These are phyloP conservation scores for Glycine soja DNA, from an alignment of 306 rosid genomes.

Conservation along the genomic window DNA sequence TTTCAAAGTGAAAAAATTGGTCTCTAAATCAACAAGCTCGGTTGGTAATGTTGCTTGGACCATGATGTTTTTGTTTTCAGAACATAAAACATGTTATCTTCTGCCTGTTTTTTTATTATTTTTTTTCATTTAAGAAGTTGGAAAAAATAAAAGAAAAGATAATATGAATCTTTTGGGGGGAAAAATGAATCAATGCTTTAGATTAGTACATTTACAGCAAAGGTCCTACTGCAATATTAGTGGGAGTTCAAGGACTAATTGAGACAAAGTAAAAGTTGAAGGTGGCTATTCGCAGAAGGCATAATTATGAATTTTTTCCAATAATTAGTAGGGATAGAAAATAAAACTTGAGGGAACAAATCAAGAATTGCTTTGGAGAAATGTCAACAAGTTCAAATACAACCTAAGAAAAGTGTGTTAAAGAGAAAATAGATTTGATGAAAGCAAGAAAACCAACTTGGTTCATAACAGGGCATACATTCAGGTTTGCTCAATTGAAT, in stretches of 20 bases:
- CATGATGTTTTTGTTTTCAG: neutral
- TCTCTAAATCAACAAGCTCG: neutral
- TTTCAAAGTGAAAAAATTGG: constrained; percentile 4
- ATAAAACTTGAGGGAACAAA: too few relatives aligned
- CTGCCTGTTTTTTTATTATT: too few relatives aligned
- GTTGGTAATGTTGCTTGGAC: neutral
- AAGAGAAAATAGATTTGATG: too few relatives aligned
- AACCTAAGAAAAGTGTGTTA: too few relatives aligned
- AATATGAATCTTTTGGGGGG: neutral
- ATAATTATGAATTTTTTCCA: too few relatives aligned
- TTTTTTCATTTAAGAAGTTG: neutral
- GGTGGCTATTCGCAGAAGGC: too few relatives aligned
- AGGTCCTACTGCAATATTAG: neutral
- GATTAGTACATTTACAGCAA: neutral
- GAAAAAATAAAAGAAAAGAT: neutral
- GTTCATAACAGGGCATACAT: constrained; percentile 14
- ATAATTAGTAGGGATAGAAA: too few relatives aligned
- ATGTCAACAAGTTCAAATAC: too few relatives aligned
- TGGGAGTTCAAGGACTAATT: too few relatives aligned
- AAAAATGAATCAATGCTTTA: neutral
- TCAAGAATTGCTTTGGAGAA: too few relatives aligned
- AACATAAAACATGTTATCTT: neutral
- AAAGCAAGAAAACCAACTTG: constrained; percentile 8
- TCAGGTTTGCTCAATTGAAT: constrained; percentile 32
- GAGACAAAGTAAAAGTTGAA: too few relatives aligned